Conservation (phyloP, 148 eudicot genomes). For the Persicaria tinctoria region DNA sequence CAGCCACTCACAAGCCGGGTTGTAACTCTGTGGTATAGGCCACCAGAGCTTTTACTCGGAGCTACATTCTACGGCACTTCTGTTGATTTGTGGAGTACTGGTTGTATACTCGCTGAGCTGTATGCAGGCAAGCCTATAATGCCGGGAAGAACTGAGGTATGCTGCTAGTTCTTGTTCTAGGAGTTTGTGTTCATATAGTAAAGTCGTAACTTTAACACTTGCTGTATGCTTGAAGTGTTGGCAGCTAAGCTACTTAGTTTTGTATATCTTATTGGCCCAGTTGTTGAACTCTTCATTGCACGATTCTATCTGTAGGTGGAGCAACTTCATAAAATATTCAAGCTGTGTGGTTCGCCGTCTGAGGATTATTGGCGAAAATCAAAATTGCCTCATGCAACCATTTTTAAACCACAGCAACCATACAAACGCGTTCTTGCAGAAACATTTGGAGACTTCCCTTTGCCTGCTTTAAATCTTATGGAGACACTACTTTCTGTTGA, state of each 20-base stretch:
- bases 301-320: constrained; percentile 50
- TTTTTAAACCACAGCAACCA: constrained; percentile 71
- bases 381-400: constrained; percentile 37
- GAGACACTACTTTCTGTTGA: constrained; percentile 81
- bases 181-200: neutral
- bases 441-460: constrained; percentile 71
- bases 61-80: constrained; percentile 64
- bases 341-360: constrained; percentile 94
- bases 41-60: constrained; percentile 81
- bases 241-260: neutral
- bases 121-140: constrained; percentile 79
- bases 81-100: constrained; percentile 81
- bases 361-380: constrained; percentile 95
- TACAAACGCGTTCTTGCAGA: constrained; percentile 62
- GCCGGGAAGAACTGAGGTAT: constrained; percentile 89
- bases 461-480: constrained; percentile 65
- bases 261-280: neutral
- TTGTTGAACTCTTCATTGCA: neutral
- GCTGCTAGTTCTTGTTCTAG: neutral
- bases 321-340: constrained; percentile 87
- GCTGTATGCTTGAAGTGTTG: no score
- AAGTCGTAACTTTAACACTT: no score
- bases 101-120: constrained; percentile 78
- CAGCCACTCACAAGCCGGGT: constrained; percentile 71
- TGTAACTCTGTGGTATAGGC: constrained; percentile 81